These are phyloP conservation scores for Flaveria brownii DNA, from an alignment of 129 eudicot species.

Conservation along the genomic window DNA sequence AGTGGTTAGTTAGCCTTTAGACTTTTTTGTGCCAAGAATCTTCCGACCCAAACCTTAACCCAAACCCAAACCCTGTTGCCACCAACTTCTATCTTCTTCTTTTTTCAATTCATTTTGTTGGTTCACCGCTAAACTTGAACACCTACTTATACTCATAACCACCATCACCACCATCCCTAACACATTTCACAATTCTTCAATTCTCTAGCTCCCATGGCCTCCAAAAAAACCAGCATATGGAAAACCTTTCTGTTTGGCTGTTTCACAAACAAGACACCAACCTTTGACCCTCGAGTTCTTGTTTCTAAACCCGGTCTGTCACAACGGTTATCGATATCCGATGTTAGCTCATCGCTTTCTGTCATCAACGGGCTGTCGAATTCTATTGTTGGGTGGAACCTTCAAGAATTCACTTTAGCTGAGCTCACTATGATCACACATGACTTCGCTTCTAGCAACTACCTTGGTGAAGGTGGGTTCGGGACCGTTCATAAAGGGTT, in stretches of 20 bases:
- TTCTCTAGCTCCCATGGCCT: conserved; percentile 31
- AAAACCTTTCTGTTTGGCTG: conserved; percentile 48
- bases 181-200: background rate
- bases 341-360: conserved; percentile 50
- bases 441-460: conserved; percentile 65
- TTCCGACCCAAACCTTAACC: too few relatives aligned
- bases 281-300: conserved; percentile 31
- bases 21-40: conserved; percentile 36
- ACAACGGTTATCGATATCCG: conserved; percentile 63
- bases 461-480: conserved; percentile 87
- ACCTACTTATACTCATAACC: conserved; percentile 37
- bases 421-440: conserved; percentile 63
- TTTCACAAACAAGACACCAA: conserved; percentile 36
- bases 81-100: conserved; percentile 34
- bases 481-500: conserved; percentile 93
- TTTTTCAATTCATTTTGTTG: conserved; percentile 33
- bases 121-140: conserved; percentile 35
- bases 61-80: conserved; percentile 34
- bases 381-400: conserved; percentile 58
- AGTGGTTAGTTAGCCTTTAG: conserved; percentile 35
- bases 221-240: conserved; percentile 39
- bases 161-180: conserved; percentile 4
- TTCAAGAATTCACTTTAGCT: conserved; percentile 60
- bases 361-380: conserved; percentile 47
- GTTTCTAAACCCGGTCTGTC: conserved; percentile 39